Evolutionary conservation across 495 filamentous ascomycete species (phyloP).

Genomic region (Trichocladium uniseriatum): DNA sequence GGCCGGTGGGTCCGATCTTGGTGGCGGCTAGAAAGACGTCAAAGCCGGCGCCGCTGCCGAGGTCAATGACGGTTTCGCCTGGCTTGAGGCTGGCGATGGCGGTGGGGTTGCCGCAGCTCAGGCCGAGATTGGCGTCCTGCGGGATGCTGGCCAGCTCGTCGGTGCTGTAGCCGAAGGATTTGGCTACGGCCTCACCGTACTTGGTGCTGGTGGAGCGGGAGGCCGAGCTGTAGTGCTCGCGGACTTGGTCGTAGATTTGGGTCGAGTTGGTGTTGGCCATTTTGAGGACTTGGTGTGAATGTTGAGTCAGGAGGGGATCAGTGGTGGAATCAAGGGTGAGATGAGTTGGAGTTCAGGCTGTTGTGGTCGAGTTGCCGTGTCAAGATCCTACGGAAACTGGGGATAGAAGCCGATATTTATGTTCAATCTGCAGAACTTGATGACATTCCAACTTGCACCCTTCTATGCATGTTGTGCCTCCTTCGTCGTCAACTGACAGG

Average conservation of each 20-base stretch:
- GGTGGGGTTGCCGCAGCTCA: conserved; percentile 59
- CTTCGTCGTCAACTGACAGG: no score
- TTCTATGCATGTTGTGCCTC: no score
- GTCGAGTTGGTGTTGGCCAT: conserved; percentile 3
- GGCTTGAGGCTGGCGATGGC: conserved; percentile 44
- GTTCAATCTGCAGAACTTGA: no score
- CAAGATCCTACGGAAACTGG: no score
- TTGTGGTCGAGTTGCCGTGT: neutral
- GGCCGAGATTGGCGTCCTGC: conserved; percentile 51
- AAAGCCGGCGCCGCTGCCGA: conserved; percentile 56
- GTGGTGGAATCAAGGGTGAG: no score
- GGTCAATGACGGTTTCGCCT: conserved; percentile 57
- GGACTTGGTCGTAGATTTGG: conserved; percentile 30
- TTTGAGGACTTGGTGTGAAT: neutral
- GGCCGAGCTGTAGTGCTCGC: conserved; percentile 33
- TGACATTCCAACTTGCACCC: no score
- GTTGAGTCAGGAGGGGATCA: neutral
- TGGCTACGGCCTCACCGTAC: conserved; percentile 39
- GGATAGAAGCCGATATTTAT: no score
- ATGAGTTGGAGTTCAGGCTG: neutral
- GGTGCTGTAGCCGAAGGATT: conserved; percentile 50
- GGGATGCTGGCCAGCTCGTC: conserved; percentile 48
- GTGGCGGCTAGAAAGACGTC: conserved; percentile 53
- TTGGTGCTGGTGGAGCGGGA: conserved; percentile 19
- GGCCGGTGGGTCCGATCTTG: conserved; percentile 46